Percentiles rank a stretch among this genome's conserved stretches.
These are phyloP conservation scores for Tricholomella constricta DNA, from an alignment of 768 basidiomycete genomes.

Conservation along the genomic window DNA sequence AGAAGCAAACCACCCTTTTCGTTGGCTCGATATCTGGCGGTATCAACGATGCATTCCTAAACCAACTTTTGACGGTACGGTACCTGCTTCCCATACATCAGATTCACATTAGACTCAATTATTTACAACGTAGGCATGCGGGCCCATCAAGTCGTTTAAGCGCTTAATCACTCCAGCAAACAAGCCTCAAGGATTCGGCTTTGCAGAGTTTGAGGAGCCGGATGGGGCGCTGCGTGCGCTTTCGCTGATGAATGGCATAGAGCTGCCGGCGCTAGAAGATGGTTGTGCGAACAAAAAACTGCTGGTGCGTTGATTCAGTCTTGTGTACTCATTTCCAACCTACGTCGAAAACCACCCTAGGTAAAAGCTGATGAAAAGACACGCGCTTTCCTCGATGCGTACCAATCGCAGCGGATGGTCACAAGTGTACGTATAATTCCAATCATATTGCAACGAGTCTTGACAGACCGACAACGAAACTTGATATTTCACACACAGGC, in stretches of 20 bases:
- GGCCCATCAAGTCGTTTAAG: conserved; percentile 87
- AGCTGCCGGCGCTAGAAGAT: conserved; percentile 55
- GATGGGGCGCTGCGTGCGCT: conserved; percentile 81
- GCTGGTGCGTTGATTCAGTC: conserved; percentile 57
- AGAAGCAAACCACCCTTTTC: conserved; percentile 78
- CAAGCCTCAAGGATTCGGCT: conserved; percentile 95
- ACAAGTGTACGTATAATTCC: conserved; percentile 65
- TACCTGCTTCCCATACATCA: too few species aligned
- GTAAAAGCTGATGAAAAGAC: conserved; percentile 98
- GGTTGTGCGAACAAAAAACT: conserved; percentile 53
- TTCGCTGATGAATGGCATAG: conserved; percentile 49
- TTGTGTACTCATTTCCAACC: conserved; percentile 45
- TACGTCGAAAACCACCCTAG: conserved; percentile 46
- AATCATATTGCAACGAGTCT: not conserved
- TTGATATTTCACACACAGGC: conserved; percentile 42
- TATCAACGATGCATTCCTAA: conserved; percentile 81
- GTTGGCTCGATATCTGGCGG: conserved; percentile 96
- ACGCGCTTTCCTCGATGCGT: conserved; percentile 82
- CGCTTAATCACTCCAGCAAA: conserved; percentile 90
- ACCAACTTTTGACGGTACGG: conserved; percentile 74
- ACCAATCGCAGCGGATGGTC: conserved; percentile 73
- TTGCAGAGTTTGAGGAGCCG: conserved; percentile 94
- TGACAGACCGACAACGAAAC: not conserved
- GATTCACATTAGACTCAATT: too few species aligned
- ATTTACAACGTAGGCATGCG: conserved; percentile 68